Evolutionary conservation across 768 basidiomycete species (phyloP).

Genomic region (Boletus edulis): DNA sequence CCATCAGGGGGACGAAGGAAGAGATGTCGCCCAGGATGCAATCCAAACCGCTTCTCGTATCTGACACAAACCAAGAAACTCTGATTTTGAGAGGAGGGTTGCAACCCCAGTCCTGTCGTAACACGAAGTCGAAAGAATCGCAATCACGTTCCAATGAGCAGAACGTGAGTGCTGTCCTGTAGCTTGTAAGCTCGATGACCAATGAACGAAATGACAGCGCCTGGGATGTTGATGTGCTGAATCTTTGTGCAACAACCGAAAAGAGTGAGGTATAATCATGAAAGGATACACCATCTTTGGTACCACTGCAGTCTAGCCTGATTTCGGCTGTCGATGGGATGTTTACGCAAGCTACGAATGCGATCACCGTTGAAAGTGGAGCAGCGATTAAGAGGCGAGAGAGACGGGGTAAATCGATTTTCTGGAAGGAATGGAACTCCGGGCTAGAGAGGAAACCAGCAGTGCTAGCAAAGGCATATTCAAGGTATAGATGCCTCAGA

Average conservation of each 20-base stretch:
- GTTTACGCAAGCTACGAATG: neutral
- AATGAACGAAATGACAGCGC: neutral
- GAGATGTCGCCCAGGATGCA: neutral
- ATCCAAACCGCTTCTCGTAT: no score
- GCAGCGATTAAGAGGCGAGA: slow-evolving; percentile 1
- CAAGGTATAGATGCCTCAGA: slow-evolving; percentile 34
- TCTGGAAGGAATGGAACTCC: neutral
- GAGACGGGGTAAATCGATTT: neutral
- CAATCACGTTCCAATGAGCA: neutral
- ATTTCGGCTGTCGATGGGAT: neutral
- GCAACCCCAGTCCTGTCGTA: no score
- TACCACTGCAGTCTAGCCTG: neutral
- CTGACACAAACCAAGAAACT: neutral
- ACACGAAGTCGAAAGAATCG: no score
- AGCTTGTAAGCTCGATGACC: neutral
- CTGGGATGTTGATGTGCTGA: neutral
- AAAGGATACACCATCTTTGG: neutral
- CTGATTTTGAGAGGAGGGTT: no score
- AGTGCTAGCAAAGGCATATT: slow-evolving; percentile 25
- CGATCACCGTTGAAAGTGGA: slow-evolving; percentile 1
- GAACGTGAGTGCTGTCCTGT: neutral
- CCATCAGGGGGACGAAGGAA: neutral
- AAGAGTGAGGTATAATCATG: neutral
- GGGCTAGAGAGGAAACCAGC: neutral
- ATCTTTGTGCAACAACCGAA: neutral